Evolutionary conservation across 768 basidiomycete genomes (phyloP), one percentile per base, ranked within the genome.

Genomic region (Pholiota microspora): DNA sequence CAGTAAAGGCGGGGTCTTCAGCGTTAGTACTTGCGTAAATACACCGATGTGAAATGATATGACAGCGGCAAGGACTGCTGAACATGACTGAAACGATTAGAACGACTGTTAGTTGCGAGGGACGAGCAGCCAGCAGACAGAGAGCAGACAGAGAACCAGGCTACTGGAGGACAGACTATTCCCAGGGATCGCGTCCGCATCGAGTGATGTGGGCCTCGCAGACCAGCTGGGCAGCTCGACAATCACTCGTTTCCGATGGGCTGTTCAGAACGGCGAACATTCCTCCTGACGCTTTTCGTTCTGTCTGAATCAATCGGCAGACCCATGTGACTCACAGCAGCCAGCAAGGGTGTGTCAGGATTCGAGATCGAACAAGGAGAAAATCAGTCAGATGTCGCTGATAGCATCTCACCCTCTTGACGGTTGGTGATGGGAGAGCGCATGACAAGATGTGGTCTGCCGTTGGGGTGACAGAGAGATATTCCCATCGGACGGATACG

Each of bases 21-120:
- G n/a, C 10, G 18, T 36, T n/a, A n/a, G n/a, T n/a, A n/a, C n/a
- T n/a, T n/a, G 13, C 35, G n/a, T 16, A 13, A 15, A 36, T 2
- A 4, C 18, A 32, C 29, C 16, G 32, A 12, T n/a, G 10, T 52
- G n/a, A n/a, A n/a, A n/a, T n/a, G n/a, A n/a, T n/a, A n/a, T n/a
- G n/a, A n/a, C n/a, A n/a, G n/a, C 52, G 45, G 52, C 21, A 53
- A 47, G 29, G 3, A 27, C 5, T 47, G 44, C 46, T 53, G 44
- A 35, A 27, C 35, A 15, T 42, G 40, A 42, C 21, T 42, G 40
- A 42, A 42, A 42, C 40, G 8, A 42, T 42, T 42, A 42, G 10
- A 10, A 16, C 18, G 40, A 42, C 18, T 18, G 40, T 42, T 21
- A 1, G 52, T 53, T 45, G 28, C 52, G 47, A 53, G 52, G 52